Conservation (phyloP, 129 eudicot genomes). For the Flaveria ramosissima region DNA sequence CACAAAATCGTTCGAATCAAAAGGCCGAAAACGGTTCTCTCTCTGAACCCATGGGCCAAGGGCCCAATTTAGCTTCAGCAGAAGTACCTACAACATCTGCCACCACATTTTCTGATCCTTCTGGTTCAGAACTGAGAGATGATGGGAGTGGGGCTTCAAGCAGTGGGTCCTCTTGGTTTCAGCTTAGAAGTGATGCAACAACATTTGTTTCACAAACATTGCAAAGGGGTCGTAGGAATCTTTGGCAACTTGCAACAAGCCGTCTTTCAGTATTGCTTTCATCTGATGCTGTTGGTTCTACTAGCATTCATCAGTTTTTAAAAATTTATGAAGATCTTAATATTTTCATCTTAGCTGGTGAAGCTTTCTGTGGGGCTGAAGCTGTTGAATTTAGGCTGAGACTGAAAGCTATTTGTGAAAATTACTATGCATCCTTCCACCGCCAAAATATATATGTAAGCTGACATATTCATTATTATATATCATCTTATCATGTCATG, state of each 20-base stretch:
- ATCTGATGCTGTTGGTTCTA: conserved; percentile 74
- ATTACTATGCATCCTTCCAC: conserved; percentile 74
- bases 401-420: conserved; percentile 74
- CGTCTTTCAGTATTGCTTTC: conserved; percentile 92
- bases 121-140: conserved; percentile 52
- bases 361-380: conserved; percentile 84
- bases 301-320: conserved; percentile 91
- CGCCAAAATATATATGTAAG: conserved; percentile 90
- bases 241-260: conserved; percentile 91
- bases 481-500: conserved; percentile 12
- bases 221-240: conserved; percentile 81
- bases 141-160: conserved; percentile 82
- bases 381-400: conserved; percentile 84
- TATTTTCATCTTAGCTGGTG: conserved; percentile 83
- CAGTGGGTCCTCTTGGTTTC: conserved; percentile 93
- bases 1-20: conserved; percentile 28
- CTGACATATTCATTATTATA: conserved; percentile 17
- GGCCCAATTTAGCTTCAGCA: conserved; percentile 33
- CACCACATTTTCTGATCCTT: conserved; percentile 31
- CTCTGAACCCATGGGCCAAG: conserved; percentile 36
- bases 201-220: conserved; percentile 74
- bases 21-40: conserved; percentile 39
- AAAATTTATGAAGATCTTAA: conserved; percentile 81
- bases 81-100: conserved; percentile 39
- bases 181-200: conserved; percentile 78